Evolutionary conservation across 768 basidiomycete genomes (phyloP), one percentile per base, ranked within the genome.

Genomic region (Lentinula boryana): DNA sequence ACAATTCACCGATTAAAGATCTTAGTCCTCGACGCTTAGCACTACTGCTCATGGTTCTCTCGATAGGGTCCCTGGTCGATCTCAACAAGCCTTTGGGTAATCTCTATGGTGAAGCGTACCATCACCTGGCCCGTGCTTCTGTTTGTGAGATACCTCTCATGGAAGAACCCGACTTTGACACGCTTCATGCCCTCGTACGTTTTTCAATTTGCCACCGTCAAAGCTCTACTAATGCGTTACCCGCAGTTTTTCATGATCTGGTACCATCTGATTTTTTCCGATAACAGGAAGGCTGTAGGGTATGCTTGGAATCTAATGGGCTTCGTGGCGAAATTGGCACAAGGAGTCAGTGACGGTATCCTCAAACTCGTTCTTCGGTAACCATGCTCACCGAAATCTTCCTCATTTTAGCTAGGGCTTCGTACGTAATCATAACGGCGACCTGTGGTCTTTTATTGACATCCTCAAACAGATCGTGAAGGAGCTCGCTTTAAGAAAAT

Each of bases 241-340:
- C 86, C 80, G 85, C 68, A 82, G 76, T 82, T 83, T 67, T 87
- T 86, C 70, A 88, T 88, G 87, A 81, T 86, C 40, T 88, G 86
- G 83, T 89, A 86, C 67, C 82, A 88, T 58, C 76, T 88, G 18
- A 84, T 87, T 63, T 89, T 88, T 64, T 88, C 87, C 13, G 86
- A 88, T 68, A 85, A 88, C 69, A 87, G 83, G 63, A 86, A 87
- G 63, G 87, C 86, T 0, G 79, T 86, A 12, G 85, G 86, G 15
- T 86, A 88, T 61, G 86, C 87, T 16, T 90, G 87, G 87, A 86
- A 87, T 60, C 73, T 89, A 46, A 85, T 89, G 83, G 88, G 88
- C 18, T 84, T 90, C 59, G 81, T 87, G 8, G 84, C 84, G 33
- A 89, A 89, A 69, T 72, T 90, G 16, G 86, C 88, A 6, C 87